Base-by-base conservation (phyloP, 1,139 yeast genomes). In the Saccharomyces pastorianus region DNA sequence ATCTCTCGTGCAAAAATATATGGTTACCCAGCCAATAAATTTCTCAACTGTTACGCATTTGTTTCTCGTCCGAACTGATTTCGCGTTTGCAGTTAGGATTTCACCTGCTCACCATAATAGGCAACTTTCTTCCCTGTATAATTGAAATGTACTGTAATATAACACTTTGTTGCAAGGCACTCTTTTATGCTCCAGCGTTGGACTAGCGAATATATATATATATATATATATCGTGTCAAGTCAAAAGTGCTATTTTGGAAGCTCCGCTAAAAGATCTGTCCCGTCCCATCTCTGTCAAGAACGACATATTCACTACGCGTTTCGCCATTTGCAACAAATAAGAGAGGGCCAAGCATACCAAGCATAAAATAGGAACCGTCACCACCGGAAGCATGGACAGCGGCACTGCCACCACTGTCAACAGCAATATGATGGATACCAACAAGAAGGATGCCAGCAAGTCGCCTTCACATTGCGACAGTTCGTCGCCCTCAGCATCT, bases 361-460 rank as follows among this genome's bases (percentile, higher is more conserved):
- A 5, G 44, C 23, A 20, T 20, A 20, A 20, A 20, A 20, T 3
- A 20, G 23, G 23, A 20, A 20, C 23, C 23, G 23, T 20, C 3
- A 20, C 23, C 23, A 3, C 2, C 23, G 23, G 23, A 20, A 20
- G 23, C 23, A 20, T 20, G 23, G 23, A 20, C 23, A 20, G 23
- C 23, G 20, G 6, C 44, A 11, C 20, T 8, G 4, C 25, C 20
- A 25, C 5, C 6, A 17, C 25, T 20, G 13, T 13, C 11, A 17
- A 17, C 6, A 38, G 3, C 6, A 38, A 38, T 17, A 38, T 13
- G 7, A 38, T 38, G 44, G 44, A 38, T 3, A 17, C 25, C 46
- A 41, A 32, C 34, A 38, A 48, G 25, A 51, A 38, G 48, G 47
- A 52, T 27, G 46, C n/a, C 13, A 27, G 32, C 8, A 14, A 17